Conservation (phyloP, 176 grass and related monocot genomes). For the Aechmea fasciata region DNA sequence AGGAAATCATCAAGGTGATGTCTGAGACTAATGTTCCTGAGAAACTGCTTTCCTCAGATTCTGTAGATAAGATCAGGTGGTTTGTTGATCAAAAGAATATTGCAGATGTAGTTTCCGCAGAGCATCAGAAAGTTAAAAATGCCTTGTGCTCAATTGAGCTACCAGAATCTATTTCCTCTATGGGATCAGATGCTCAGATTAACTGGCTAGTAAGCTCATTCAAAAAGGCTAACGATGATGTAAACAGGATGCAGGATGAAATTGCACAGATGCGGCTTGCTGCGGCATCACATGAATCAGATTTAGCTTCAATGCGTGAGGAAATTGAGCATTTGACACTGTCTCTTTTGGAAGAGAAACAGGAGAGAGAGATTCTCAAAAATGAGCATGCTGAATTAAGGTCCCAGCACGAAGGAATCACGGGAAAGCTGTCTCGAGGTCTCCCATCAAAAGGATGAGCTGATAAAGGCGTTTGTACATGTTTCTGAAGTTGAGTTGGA, state of each 20-base stretch:
- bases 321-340: slow-evolving; percentile 56
- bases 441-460: slow-evolving; percentile 48
- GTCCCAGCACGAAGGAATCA: slow-evolving; percentile 33
- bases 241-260: slow-evolving; percentile 36
- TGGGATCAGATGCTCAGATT: slow-evolving; percentile 66
- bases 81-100: slow-evolving; percentile 67
- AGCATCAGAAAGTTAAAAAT: slow-evolving; percentile 69
- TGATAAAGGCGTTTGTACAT: slow-evolving; percentile 56
- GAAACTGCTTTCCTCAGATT: slow-evolving; percentile 57
- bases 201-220: slow-evolving; percentile 56
- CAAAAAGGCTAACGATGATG: slow-evolving; percentile 49
- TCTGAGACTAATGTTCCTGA: slow-evolving; percentile 42
- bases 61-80: slow-evolving; percentile 55
- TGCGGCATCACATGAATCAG: slow-evolving; percentile 33
- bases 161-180: slow-evolving; percentile 46
- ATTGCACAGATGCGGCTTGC: slow-evolving; percentile 29
- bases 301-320: slow-evolving; percentile 50
- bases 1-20: slow-evolving; percentile 48
- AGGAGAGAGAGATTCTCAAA: slow-evolving; percentile 53
- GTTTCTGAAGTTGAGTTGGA: slow-evolving; percentile 55
- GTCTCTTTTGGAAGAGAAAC: slow-evolving; percentile 70
- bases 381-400: slow-evolving; percentile 69
- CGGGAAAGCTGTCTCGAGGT: slow-evolving; percentile 36
- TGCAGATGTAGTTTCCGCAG: slow-evolving; percentile 45
- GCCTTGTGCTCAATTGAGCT: slow-evolving; percentile 51